These are phyloP conservation scores for Hemisphaericaspora xylanilytica DNA, from an alignment of 1,139 yeast species.

Conservation along the genomic window DNA sequence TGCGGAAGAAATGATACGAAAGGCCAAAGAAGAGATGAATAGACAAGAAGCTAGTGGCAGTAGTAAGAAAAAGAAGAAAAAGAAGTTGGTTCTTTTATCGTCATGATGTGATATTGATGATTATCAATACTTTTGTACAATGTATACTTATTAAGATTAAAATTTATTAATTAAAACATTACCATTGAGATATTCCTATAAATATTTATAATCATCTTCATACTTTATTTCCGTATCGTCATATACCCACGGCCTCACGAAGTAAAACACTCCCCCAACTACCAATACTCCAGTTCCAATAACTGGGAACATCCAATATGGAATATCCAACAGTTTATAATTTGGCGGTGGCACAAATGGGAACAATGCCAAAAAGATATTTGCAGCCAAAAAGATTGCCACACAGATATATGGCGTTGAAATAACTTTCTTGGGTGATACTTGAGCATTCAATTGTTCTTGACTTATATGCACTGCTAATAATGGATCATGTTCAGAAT, in stretches of 20 bases:
- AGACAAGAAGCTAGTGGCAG: constrained; percentile 22
- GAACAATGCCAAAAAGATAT: constrained; percentile 51
- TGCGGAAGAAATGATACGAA: constrained; percentile 49
- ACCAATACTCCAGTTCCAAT: constrained; percentile 49
- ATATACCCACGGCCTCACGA: constrained; percentile 13
- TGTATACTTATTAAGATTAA: constrained; percentile 2
- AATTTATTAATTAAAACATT: too few species aligned
- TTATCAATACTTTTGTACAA: constrained; percentile 2
- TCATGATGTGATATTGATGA: constrained; percentile 9
- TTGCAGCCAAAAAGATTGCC: constrained; percentile 44
- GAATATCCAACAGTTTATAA: constrained; percentile 29
- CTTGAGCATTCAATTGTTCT: neutral
- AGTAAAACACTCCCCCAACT: constrained; percentile 43
- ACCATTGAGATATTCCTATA: neutral
- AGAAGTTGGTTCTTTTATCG: constrained; percentile 27
- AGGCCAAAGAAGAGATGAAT: constrained; percentile 47
- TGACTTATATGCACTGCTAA: constrained; percentile 2
- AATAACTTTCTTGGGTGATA: constrained; percentile 6
- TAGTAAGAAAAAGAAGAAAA: constrained; percentile 42
- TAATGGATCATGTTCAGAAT: constrained; percentile 6
- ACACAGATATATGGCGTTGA: constrained; percentile 32
- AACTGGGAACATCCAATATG: constrained; percentile 58
- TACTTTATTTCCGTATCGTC: constrained; percentile 13
- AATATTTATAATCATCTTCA: constrained; percentile 15
- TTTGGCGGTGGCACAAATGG: constrained; percentile 57